Base-by-base conservation (phyloP, 192 early-diverging fungal species). In the Podila horticola region DNA sequence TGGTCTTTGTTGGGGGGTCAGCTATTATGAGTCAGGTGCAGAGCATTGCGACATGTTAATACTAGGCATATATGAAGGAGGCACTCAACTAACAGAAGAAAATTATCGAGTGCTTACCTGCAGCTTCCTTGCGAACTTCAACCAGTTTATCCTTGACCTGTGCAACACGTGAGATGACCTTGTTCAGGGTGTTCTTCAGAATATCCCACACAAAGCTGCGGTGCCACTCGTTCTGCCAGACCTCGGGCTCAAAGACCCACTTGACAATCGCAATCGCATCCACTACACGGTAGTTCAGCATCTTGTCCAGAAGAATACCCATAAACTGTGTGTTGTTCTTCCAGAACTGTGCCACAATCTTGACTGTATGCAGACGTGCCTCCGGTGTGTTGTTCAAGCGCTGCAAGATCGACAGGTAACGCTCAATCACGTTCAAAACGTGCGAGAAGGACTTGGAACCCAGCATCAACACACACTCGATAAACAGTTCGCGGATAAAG, bases 371-470 rank as follows among this genome's bases (percentile, higher is more conserved):
- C 12, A 92, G 66, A 65, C 90, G 87, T 24, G 88, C 92, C 62
- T 95, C 93, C n/a, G 88, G 61, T 20, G 86, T 86, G 6, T 60
- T 65, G 75, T 91, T 92, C 31, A 90, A 72, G 26, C 84, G 70
- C 29, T 92, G 90, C 59, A 95, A 75, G 22, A 94, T 83, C 8
- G 74, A 67, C 38, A 94, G 65, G 68, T 94, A 94, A 66, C 95
- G 86, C 66, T 98, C 97, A 57, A 98, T 91, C 15, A 96, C 93
- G 69, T 94, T 97, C 63, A 98, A 82, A 48, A 96, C 90, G 81
- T 99, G 98, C 57, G 91, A 93, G 83, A 99, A 98, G 71, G 92
- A 95, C 81, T 98, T 98, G 83, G 91, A 91, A 33, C 98, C 98
- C 34, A 96, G 83, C 50, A 95, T 86, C 63, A 98, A 84, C 22